Base-by-base conservation (phyloP, 1,284 basidiomycete genomes). In the Wolfiporia cocos region DNA sequence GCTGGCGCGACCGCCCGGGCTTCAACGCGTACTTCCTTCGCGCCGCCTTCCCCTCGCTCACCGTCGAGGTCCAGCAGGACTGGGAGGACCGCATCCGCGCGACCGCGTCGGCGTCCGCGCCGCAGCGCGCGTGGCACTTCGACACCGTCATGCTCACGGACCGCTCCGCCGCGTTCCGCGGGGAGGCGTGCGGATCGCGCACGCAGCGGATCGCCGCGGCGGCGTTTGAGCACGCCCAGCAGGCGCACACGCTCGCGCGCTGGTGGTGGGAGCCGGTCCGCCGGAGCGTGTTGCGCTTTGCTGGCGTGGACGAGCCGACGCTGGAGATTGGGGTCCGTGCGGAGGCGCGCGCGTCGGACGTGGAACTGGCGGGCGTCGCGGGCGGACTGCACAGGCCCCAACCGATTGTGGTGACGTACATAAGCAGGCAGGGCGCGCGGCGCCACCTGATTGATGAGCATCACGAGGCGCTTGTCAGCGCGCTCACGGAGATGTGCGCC, bases 1-100 rank as follows among this genome's bases (percentile, higher is more conserved):
- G 73, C 10, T 91, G 87, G 86, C 75, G 84, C 39, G 88, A 91
- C 58, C 62, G 66, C 39, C 83, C 86, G 0, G 79, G 79, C 0
- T 81, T 86, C 63, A 83, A 86, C 55, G 56, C 76, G 15, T 89
- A 86, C 62, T 78, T 90, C 57, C 66, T 86, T 14, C 78, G 85
- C 24, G 76, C 81, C 4, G 80, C 76, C n/a, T 86, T 87, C 62
- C 87, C 88, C 5, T 81, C 79, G 6, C 64, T 86, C 39, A 69
- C 77, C 1, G 67, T 88, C 36, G 84, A 91, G 49, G 76, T 78
- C 44, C 61, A 74, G 36, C 64, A 73, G 37, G 86, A 88, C 56
- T 89, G 85, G 81, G 50, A 64, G 1, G 87, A 91, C 54, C 73
- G 82, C 6, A 63, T 77, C 9, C 42, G 39, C 12, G 58, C 69